Percentiles rank a stretch among this genome's conserved stretches.
Conservation (phyloP, 2,329 filamentous ascomycete genomes). For the Shiraia bambusicola region DNA sequence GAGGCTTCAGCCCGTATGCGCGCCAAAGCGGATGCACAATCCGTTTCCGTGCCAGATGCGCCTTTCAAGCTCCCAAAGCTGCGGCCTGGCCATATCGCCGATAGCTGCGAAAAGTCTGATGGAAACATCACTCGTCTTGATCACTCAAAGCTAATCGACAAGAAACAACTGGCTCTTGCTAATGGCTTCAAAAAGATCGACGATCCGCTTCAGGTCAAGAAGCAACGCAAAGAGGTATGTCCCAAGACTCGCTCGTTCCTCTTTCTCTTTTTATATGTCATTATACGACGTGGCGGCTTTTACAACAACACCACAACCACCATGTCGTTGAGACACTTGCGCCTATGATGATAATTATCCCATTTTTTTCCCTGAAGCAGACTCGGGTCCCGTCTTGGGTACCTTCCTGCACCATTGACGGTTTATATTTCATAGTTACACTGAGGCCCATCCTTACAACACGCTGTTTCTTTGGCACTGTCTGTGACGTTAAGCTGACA, state of each 20-base stretch:
- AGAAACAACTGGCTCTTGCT: conserved; percentile 51
- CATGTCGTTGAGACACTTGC: conserved; percentile 1
- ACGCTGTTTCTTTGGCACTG: conserved; percentile 9
- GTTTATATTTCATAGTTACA: conserved; percentile 74
- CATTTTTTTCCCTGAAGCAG: conserved; percentile 68
- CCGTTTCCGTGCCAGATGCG: conserved; percentile 25
- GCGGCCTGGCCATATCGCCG: conserved; percentile 49
- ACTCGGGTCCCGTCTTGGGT: conserved; percentile 77
- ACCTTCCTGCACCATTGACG: conserved; percentile 69
- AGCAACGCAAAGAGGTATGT: conserved; percentile 55
- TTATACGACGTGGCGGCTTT: not conserved
- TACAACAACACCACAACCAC: not conserved
- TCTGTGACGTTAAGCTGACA: conserved; percentile 19
- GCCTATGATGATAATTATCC: conserved; percentile 76
- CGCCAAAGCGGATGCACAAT: conserved; percentile 41
- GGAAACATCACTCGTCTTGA: conserved; percentile 58
- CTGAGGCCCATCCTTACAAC: conserved; percentile 53
- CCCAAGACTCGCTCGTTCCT: not conserved
- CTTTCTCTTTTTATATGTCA: not conserved
- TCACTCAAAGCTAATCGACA: conserved; percentile 52
- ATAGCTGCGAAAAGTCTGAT: conserved; percentile 57
- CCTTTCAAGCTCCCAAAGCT: conserved; percentile 55
- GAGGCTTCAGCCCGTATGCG: conserved; percentile 63
- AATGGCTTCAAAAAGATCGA: conserved; percentile 56
- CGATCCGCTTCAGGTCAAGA: conserved; percentile 53